phyloP scores from a whole-genome alignment of 768 basidiomycete genomes.

The Hypholoma fasciculare region DNA sequence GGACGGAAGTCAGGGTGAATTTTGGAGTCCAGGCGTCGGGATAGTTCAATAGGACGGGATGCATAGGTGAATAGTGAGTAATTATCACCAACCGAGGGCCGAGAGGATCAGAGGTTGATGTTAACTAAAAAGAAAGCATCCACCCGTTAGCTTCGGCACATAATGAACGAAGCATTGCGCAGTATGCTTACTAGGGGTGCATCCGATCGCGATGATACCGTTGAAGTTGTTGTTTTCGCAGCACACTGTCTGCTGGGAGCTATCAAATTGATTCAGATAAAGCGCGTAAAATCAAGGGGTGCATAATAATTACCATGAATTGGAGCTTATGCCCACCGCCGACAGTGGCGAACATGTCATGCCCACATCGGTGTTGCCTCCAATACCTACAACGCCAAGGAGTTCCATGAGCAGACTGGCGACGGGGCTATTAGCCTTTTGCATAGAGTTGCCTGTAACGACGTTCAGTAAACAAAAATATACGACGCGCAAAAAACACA shows the following conservation, averaged over 20 bases:
- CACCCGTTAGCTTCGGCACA: neutral
- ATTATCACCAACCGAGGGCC: neutral
- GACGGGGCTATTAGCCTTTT: conserved; percentile 11
- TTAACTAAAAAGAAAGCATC: conserved; percentile 16
- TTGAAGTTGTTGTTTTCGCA: conserved; percentile 45
- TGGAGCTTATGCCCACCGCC: conserved; percentile 30
- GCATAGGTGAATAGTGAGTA: no score
- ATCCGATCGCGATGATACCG: conserved; percentile 43
- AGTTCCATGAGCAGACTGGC: conserved; percentile 12
- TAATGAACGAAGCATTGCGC: neutral
- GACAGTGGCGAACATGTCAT: conserved; percentile 35
- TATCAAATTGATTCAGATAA: conserved; percentile 12
- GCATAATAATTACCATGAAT: conserved; percentile 27
- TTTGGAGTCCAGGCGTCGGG: neutral
- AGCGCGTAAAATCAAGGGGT: neutral
- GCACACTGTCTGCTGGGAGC: conserved; percentile 43
- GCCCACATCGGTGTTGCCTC: conserved; percentile 30
- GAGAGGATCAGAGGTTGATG: conserved; percentile 18
- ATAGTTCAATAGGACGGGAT: neutral
- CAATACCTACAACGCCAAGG: conserved; percentile 31
- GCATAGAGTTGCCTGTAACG: conserved; percentile 27
- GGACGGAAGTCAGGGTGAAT: no score
- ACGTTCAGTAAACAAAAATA: neutral
- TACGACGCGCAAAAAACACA: conserved; percentile 9
- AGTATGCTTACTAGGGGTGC: conserved; percentile 37